A percentile compares a stretch with the other conserved stretches of the same genome.
phyloP scores from a whole-genome alignment of 140 eudicot species.

The Ambrosia hybrid region DNA sequence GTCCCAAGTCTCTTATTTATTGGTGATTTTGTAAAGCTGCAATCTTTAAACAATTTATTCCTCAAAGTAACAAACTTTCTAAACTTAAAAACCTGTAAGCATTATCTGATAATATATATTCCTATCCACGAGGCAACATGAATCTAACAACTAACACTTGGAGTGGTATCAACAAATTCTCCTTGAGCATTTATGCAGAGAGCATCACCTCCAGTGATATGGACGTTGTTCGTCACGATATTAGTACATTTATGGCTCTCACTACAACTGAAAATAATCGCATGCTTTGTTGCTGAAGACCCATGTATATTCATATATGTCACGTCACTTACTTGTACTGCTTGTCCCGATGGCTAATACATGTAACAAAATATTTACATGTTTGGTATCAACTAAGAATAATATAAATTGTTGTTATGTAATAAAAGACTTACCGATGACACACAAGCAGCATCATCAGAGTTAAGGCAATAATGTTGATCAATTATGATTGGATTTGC shows the following conservation, averaged over 20 bases:
- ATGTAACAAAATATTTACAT: background rate
- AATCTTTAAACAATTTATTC: background rate
- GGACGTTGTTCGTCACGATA: slow-evolving; percentile 13
- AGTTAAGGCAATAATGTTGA: slow-evolving; percentile 28
- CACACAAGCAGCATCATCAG: background rate
- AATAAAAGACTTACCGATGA: slow-evolving; percentile 13
- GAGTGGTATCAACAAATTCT: slow-evolving; percentile 21
- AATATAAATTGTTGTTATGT: background rate
- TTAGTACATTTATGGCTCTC: background rate
- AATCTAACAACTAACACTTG: slow-evolving; percentile 26
- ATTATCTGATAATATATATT: background rate
- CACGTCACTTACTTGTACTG: slow-evolving; percentile 32
- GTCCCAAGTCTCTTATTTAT: too few relatives aligned
- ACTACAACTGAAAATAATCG: slow-evolving; percentile 26
- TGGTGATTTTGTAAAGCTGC: slow-evolving; percentile 1
- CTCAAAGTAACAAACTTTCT: background rate
- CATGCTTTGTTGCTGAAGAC: slow-evolving; percentile 14
- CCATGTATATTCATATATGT: slow-evolving; percentile 25
- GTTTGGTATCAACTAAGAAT: background rate
- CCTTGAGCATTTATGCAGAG: slow-evolving; percentile 28
- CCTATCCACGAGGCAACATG: background rate
- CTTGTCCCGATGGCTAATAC: slow-evolving; percentile 13
- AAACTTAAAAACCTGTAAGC: background rate
- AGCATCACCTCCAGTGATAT: slow-evolving; percentile 25
- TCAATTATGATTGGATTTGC: slow-evolving; percentile 44